Conservation (phyloP, 306 rosid species). For the Casuarina equisetifolia region DNA sequence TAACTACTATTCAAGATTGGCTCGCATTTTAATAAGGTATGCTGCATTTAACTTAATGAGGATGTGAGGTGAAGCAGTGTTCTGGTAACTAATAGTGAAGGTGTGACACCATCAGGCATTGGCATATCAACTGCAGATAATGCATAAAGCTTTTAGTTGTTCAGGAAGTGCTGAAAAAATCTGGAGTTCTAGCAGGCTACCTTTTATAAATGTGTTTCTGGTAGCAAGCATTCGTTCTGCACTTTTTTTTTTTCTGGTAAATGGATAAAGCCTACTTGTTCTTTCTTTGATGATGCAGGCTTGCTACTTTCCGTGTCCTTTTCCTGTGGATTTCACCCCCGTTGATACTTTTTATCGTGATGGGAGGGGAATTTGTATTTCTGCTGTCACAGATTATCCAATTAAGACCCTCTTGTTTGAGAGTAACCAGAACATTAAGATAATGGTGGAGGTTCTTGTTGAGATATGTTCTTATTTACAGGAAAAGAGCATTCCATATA, state of each 20-base stretch:
- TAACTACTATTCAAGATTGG: not conserved
- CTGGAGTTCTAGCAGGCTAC: not conserved
- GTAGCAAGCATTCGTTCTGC: not conserved
- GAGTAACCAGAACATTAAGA: conserved; percentile 26
- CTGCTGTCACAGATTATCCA: conserved; percentile 31
- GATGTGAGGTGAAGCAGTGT: not conserved
- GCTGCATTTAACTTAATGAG: not conserved
- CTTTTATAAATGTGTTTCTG: not conserved
- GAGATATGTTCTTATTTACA: conserved; percentile 31
- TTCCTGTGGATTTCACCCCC: conserved; percentile 41
- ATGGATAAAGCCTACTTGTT: not conserved
- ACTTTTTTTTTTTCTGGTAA: not conserved
- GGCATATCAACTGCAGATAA: not conserved
- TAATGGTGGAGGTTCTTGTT: conserved; percentile 30
- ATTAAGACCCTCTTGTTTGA: conserved; percentile 40
- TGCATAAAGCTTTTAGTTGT: not conserved
- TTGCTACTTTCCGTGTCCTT: conserved; percentile 38
- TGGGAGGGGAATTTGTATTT: conserved; percentile 23
- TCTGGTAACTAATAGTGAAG: not conserved
- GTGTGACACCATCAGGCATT: not conserved
- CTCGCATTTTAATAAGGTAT: not conserved
- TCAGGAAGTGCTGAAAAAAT: not conserved
- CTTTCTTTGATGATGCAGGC: conserved; percentile 33
- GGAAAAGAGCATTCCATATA: conserved; percentile 28
- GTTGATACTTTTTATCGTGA: conserved; percentile 25